These are phyloP conservation scores for Populus davidiana DNA, from an alignment of 345 rosid species.

Conservation along the genomic window DNA sequence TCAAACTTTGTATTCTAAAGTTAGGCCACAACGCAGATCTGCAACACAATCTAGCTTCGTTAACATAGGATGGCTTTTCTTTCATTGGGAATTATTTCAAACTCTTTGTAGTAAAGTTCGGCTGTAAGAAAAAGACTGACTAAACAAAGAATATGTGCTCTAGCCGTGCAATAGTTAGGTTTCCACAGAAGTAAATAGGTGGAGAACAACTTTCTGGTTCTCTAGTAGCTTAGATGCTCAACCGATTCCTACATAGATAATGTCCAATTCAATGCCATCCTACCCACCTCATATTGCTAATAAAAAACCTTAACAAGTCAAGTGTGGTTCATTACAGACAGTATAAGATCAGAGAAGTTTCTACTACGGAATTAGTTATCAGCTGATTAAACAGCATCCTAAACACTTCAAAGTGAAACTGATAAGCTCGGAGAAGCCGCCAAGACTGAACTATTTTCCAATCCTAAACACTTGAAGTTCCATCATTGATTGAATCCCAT, in stretches of 20 bases:
- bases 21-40: not conserved
- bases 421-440: not conserved
- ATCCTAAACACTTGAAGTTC: not conserved
- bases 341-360: not conserved
- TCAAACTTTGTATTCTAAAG: not conserved
- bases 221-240: not conserved
- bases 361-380: not conserved
- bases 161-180: not conserved
- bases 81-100: not conserved
- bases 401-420: not conserved
- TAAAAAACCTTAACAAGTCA: not conserved
- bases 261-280: not conserved
- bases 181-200: not conserved
- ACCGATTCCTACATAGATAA: not conserved
- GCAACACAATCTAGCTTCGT: not conserved
- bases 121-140: not conserved
- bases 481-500: not conserved
- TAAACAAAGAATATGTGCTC: not conserved
- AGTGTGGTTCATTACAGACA: not conserved
- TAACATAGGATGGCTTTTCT: not conserved
- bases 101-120: not conserved
- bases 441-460: not conserved
- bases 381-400: not conserved
- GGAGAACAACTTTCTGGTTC: not conserved
- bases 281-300: not conserved